These are phyloP conservation scores for Aspergillus heteromorphus DNA, from an alignment of 495 filamentous ascomycete species.

Conservation along the genomic window DNA sequence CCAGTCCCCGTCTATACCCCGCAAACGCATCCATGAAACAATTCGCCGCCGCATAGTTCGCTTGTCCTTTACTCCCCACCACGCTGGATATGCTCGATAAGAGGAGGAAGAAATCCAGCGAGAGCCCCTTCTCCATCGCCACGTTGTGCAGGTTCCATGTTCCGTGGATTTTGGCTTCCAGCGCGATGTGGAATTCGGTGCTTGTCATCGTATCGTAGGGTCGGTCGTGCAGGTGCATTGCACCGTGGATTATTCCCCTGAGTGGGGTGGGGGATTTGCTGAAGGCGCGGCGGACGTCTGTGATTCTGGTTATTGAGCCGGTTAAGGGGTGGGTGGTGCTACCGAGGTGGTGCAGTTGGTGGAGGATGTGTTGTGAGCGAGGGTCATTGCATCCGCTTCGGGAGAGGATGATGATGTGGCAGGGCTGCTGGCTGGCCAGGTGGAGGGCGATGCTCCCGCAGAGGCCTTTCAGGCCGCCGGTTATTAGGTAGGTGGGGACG, in stretches of 20 bases:
- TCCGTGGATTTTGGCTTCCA: conserved; percentile 6
- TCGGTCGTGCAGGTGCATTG: conserved; percentile 11
- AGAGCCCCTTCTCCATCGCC: neutral
- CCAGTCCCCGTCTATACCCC: neutral
- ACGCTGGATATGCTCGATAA: conserved; percentile 12
- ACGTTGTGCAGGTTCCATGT: conserved; percentile 12
- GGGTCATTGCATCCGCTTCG: conserved; percentile 8
- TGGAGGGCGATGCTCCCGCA: conserved; percentile 1
- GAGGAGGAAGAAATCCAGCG: conserved; percentile 9
- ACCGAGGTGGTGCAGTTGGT: neutral
- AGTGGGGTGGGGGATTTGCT: neutral
- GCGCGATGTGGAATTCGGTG: conserved; percentile 4
- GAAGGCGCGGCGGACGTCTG: conserved; percentile 8
- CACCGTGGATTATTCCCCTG: conserved; percentile 7
- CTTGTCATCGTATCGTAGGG: conserved; percentile 10
- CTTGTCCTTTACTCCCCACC: conserved; percentile 8
- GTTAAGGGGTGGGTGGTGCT: neutral
- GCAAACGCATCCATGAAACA: conserved; percentile 11
- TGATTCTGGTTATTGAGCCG: neutral
- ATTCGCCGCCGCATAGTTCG: conserved; percentile 13
- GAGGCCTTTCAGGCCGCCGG: conserved; percentile 1
- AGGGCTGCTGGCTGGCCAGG: neutral
- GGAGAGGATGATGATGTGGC: neutral
- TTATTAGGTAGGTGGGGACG: neutral
- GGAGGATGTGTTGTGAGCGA: neutral